Percentiles rank a stretch among this genome's conserved stretches.
These are phyloP conservation scores for Stephania cephalantha DNA, from an alignment of 164 flowering plant species.

Conservation along the genomic window DNA sequence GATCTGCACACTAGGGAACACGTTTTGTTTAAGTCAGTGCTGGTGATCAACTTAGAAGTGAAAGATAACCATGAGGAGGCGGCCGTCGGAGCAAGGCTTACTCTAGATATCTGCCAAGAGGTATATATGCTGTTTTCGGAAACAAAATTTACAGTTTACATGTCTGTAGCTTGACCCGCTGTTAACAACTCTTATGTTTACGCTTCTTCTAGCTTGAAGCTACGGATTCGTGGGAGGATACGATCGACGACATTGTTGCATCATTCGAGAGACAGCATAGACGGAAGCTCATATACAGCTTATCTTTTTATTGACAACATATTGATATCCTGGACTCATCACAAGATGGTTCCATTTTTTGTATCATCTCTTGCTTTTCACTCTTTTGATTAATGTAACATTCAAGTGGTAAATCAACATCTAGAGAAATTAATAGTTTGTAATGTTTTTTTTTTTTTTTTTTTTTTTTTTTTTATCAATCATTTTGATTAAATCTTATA, in stretches of 20 bases:
- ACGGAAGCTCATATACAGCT: slow-evolving; percentile 68
- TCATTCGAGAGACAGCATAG: slow-evolving; percentile 73
- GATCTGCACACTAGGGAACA: slow-evolving; percentile 81
- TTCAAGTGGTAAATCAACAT: neutral
- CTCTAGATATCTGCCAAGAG: slow-evolving; percentile 77
- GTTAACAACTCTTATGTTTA: neutral
- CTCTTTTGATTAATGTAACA: neutral
- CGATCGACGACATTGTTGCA: slow-evolving; percentile 57
- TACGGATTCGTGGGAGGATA: slow-evolving; percentile 81
- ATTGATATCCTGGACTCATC: slow-evolving; percentile 9
- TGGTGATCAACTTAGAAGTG: slow-evolving; percentile 83
- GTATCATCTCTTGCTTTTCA: neutral
- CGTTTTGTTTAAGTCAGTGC: slow-evolving; percentile 55
- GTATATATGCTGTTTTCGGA: slow-evolving; percentile 21
- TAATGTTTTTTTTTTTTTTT: too few species aligned
- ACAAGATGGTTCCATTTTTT: neutral
- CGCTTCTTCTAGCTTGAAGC: slow-evolving; percentile 57
- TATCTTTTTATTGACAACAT: slow-evolving; percentile 56
- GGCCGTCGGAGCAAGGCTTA: slow-evolving; percentile 73
- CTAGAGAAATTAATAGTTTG: too few species aligned
- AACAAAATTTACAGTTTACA: too few species aligned
- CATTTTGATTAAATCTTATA: too few species aligned
- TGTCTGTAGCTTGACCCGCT: neutral
- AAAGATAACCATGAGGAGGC: slow-evolving; percentile 99
- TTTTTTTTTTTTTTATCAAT: too few species aligned